phyloP scores from a whole-genome alignment of 2,329 filamentous ascomycete species.

The Pleochaeta shiraiana region DNA sequence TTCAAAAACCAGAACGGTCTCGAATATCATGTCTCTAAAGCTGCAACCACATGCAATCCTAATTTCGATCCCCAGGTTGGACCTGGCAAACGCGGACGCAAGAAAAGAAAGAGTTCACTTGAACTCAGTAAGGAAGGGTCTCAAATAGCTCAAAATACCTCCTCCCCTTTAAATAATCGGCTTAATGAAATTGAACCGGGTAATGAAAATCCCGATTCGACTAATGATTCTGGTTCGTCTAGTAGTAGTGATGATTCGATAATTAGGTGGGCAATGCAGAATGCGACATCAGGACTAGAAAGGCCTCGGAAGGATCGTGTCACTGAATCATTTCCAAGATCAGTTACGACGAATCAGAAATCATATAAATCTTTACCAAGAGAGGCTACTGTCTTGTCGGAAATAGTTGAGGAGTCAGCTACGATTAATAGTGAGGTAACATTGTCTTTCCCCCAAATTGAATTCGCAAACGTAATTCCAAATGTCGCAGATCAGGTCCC shows the following conservation, averaged over 20 bases:
- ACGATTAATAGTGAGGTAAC: neutral
- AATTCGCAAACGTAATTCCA: neutral
- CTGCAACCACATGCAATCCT: constrained; percentile 17
- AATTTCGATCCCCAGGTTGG: constrained; percentile 9
- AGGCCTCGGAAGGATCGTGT: neutral
- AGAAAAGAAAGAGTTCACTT: constrained; percentile 1
- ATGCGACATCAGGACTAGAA: constrained; percentile 1
- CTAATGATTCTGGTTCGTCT: constrained; percentile 3
- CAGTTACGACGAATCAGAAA: neutral
- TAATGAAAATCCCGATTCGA: constrained; percentile 3
- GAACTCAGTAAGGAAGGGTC: neutral
- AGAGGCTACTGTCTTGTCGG: constrained; percentile 5
- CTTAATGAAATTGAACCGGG: neutral
- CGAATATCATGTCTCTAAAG: constrained; percentile 17
- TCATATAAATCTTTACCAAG: constrained; percentile 6
- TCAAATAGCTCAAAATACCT: neutral
- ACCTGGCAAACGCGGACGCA: constrained; percentile 4
- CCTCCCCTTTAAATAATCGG: neutral
- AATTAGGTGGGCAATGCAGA: constrained; percentile 6
- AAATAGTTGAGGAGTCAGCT: constrained; percentile 5
- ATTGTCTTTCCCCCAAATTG: neutral
- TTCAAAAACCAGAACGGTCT: constrained; percentile 18
- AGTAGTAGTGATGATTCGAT: constrained; percentile 7
- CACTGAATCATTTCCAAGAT: neutral
- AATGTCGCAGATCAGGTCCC: neutral